A percentile compares a stretch with the other conserved stretches of the same genome.
These are phyloP conservation scores for Penicillium cinerascens DNA, from an alignment of 495 filamentous ascomycete genomes.

Conservation along the genomic window DNA sequence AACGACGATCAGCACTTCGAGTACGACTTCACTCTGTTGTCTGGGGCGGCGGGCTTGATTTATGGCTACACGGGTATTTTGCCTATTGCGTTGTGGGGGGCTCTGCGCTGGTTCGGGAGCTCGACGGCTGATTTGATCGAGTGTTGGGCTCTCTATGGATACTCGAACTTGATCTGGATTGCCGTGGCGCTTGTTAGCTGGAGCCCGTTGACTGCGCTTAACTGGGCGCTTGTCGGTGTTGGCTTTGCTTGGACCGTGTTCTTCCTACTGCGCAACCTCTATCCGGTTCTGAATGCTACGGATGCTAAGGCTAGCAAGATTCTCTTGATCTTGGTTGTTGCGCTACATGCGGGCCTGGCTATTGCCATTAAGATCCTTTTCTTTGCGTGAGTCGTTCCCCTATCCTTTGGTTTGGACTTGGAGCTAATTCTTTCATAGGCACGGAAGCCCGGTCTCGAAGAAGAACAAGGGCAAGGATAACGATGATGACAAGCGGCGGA, in stretches of 20 bases:
- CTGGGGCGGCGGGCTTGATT: conserved; percentile 80
- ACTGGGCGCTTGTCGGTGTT: conserved; percentile 88
- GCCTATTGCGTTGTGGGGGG: conserved; percentile 80
- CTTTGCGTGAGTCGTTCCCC: conserved; percentile 63
- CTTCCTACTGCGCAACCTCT: conserved; percentile 88
- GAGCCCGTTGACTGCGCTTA: conserved; percentile 77
- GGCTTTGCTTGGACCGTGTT: conserved; percentile 83
- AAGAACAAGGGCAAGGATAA: conserved; percentile 38
- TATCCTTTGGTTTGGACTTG: not conserved
- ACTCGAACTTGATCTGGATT: conserved; percentile 94
- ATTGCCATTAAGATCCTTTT: conserved; percentile 94
- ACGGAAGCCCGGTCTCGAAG: conserved; percentile 62
- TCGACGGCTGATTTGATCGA: conserved; percentile 79
- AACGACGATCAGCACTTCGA: conserved; percentile 60
- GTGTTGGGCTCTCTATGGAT: conserved; percentile 91
- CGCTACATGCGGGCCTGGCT: conserved; percentile 80
- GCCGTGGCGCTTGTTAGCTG: conserved; percentile 88
- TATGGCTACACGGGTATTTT: conserved; percentile 91
- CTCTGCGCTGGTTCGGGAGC: conserved; percentile 89
- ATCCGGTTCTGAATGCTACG: conserved; percentile 88
- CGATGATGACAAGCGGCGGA: conserved; percentile 27
- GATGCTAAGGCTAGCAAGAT: conserved; percentile 89
- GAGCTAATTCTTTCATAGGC: conserved; percentile 32
- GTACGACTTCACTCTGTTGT: conserved; percentile 84
- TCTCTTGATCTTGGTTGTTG: conserved; percentile 77